phyloP scores from a whole-genome alignment of 306 rosid species.

The Lathyrus sativus region DNA sequence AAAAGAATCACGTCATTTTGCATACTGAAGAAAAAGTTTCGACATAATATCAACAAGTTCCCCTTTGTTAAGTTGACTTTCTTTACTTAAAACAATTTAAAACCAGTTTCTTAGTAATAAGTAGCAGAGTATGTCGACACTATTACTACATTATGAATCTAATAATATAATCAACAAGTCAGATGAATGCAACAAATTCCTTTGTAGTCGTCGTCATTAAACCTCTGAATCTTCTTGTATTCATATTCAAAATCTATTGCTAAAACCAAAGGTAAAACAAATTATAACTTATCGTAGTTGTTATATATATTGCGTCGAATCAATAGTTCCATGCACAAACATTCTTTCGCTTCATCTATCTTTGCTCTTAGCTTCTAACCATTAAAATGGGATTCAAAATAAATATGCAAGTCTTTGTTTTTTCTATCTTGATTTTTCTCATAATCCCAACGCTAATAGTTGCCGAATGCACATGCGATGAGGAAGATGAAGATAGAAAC shows the following conservation, averaged over 20 bases:
- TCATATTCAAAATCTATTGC: not conserved
- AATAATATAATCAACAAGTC: not conserved
- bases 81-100: not conserved
- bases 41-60: not conserved
- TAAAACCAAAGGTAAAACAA: no score
- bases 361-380: not conserved
- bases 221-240: not conserved
- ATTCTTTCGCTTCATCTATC: not conserved
- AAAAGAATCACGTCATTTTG: not conserved
- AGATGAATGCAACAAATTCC: not conserved
- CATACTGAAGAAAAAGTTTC: not conserved
- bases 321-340: not conserved
- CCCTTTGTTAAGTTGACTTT: not conserved
- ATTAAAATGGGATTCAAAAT: not conserved
- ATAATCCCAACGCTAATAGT: constrained; percentile 21
- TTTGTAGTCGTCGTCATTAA: not conserved
- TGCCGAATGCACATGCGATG: constrained; percentile 39
- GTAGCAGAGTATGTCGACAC: not conserved
- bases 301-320: not conserved
- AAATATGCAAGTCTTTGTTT: not conserved
- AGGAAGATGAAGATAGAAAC: constrained; percentile 7
- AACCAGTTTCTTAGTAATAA: not conserved
- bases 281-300: no score
- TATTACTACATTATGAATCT: not conserved
- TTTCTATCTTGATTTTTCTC: not conserved